These are phyloP conservation scores for Nemania abortiva DNA, from an alignment of 2,329 filamentous ascomycete species.

Conservation along the genomic window DNA sequence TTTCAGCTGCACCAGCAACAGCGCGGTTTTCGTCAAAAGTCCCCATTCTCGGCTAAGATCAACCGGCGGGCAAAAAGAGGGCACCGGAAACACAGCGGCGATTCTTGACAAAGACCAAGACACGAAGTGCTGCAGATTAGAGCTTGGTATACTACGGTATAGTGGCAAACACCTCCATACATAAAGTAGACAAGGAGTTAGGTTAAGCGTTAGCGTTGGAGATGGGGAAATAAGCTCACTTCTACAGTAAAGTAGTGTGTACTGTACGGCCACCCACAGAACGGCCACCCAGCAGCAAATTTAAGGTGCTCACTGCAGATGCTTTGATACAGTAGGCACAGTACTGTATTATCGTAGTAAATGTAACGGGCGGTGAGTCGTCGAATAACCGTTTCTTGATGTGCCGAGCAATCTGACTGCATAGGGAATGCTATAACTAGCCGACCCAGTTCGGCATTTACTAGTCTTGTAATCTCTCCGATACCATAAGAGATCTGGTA, in stretches of 20 bases:
- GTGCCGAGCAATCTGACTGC: constrained; percentile 29
- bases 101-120: background rate
- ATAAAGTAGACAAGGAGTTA: background rate
- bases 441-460: constrained; percentile 24
- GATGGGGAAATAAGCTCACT: constrained; percentile 9
- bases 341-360: constrained; percentile 4
- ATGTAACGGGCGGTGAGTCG: constrained; percentile 34
- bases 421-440: constrained; percentile 14
- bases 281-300: constrained; percentile 15
- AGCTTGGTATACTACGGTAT: constrained; percentile 13
- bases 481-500: constrained; percentile 6
- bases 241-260: background rate
- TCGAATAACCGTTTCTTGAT: background rate
- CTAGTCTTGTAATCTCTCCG: constrained; percentile 10
- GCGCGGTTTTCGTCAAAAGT: background rate
- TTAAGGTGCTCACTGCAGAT: constrained; percentile 39
- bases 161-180: constrained; percentile 2
- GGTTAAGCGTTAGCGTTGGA: constrained; percentile 10
- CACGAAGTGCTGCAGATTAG: background rate
- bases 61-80: constrained; percentile 16
- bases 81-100: constrained; percentile 13
- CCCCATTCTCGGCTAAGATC: background rate
- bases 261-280: background rate
- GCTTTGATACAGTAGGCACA: background rate
- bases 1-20: background rate